Base-by-base conservation (phyloP, 352 stramenopile genomes). In the Globisporangium ultimum region DNA sequence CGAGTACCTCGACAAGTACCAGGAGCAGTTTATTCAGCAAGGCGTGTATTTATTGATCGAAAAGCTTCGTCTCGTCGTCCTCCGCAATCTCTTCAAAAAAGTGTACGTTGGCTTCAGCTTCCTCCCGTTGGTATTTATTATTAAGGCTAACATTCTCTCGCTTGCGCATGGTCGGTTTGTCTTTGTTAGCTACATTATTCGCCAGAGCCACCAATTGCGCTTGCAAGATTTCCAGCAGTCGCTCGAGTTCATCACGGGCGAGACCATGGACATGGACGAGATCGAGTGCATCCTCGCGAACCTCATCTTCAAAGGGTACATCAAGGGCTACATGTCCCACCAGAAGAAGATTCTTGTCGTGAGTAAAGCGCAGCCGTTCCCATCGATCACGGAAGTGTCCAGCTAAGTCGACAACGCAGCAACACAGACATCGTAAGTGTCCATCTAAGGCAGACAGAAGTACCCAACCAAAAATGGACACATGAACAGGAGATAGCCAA, bases 241-340 rank as follows among this genome's bases (percentile, higher is more conserved):
- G 36, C 78, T 98, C 34, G 81, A 89, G 36, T 86, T 87, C 67
- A 70, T 97, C 47, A 90, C 87, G 0, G 91, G 91, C 42, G 72
- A 89, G 28, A 63, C 76, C 0, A 97, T 96, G 54, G 91, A 98
- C 65, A 90, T 98, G 71, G 92, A 98, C 66, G 93, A 98, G 76
- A 89, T 99, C 48, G 96, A 99, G 77, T 98, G 96, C 58, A 90
- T 98, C 53, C 70, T 99, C 38, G 91, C 94, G 28, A 99, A 98
- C 73, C 78, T 99, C 41, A 98, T 99, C 67, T 98, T 96, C 71
- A 97, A 97, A 61, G 89, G 93, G 36, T 97, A 97, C 69, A 84
- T 99, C 66, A 96, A 97, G 54, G 96, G 96, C 15, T 99, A 99
- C 80, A 96, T 99, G 72, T 98, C 91, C 53, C 95, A 98, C 76